Evolutionary conservation across 805 yeast genomes (phyloP).

Genomic region (Candida insectalens): DNA sequence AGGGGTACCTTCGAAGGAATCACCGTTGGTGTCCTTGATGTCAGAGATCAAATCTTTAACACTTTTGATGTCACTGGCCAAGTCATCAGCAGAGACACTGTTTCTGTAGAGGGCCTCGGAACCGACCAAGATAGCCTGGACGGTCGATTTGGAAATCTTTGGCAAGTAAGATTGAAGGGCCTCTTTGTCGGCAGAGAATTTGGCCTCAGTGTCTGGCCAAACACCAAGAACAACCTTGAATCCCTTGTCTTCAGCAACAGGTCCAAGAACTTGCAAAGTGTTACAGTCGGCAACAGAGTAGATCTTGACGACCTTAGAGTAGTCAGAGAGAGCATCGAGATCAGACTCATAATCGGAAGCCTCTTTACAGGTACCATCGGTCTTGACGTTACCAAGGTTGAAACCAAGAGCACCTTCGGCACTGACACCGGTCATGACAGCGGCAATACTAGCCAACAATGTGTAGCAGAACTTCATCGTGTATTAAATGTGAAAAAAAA

Average conservation of each 20-base stretch:
- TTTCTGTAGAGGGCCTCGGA: slow-evolving; percentile 92
- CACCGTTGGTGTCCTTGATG: slow-evolving; percentile 73
- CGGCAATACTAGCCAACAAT: slow-evolving; percentile 15
- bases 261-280: slow-evolving; percentile 75
- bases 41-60: slow-evolving; percentile 49
- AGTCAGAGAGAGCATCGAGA: slow-evolving; percentile 44
- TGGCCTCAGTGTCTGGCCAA: slow-evolving; percentile 88
- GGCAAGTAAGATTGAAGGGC: slow-evolving; percentile 72
- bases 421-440: slow-evolving; percentile 10
- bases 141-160: slow-evolving; percentile 51
- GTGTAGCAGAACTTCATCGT: slow-evolving; percentile 21
- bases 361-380: slow-evolving; percentile 67
- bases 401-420: slow-evolving; percentile 45
- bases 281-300: slow-evolving; percentile 94
- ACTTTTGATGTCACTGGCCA: slow-evolving; percentile 58
- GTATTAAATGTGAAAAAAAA: slow-evolving; percentile 2
- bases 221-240: slow-evolving; percentile 75
- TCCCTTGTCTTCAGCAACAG: slow-evolving; percentile 73
- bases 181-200: slow-evolving; percentile 61
- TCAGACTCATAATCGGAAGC: slow-evolving; percentile 64
- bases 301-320: slow-evolving; percentile 65
- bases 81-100: slow-evolving; percentile 66
- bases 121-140: slow-evolving; percentile 80
- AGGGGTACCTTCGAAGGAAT: slow-evolving; percentile 56
- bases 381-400: slow-evolving; percentile 77